Evolutionary conservation across 371 early-diverging fungal genomes (phyloP), one percentile per base, ranked within the genome.

Genomic region (Mucor velutinosus): DNA sequence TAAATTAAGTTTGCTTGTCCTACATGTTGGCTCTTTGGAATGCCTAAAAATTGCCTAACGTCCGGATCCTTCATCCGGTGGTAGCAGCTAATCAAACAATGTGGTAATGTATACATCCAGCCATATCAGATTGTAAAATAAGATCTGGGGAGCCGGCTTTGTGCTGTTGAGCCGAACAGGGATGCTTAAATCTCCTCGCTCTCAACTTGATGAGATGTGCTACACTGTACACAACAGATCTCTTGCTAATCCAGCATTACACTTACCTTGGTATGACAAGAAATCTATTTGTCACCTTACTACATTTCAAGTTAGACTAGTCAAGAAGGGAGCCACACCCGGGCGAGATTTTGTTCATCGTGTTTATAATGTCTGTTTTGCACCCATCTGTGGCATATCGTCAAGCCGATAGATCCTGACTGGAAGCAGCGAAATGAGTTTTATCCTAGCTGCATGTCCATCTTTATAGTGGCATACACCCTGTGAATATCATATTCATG

Each of bases 41-140:
- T 56, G 51, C 51, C 51, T 10, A 19, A 25, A 51, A 51, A 25
- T 12, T 12, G 25, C 12, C 56, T 56, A 56, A 56, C 32, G 56
- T 56, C 56, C 56, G 56, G 56, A 56, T 30, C 56, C n/a, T n/a
- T 56, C 56, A 56, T 56, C 56, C 56, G 56, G 56, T 47, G 11
- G 23, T 33, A 33, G 33, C 33, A 33, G 7, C 33, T 33, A 3
- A 33, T 33, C 33, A 33, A 33, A 33, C 21, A 51, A 23, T 25
- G 7, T 51, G 12, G 23, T 19, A 25, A 49, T 49, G 21, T 12
- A 7, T 21, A 23, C 49, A 21, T 21, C 17, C 11, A 45, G 8
- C 7, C 19, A 17, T 45, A n/a, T n/a, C n/a, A n/a, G n/a, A n/a
- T n/a, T 45, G 15, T n/a, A 19, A 6, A n/a, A 0, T 30, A 6